Evolutionary conservation across 106 monocot species (phyloP), one percentile per base, ranked within the genome.

Genomic region (Platanthera guangdongensis): DNA sequence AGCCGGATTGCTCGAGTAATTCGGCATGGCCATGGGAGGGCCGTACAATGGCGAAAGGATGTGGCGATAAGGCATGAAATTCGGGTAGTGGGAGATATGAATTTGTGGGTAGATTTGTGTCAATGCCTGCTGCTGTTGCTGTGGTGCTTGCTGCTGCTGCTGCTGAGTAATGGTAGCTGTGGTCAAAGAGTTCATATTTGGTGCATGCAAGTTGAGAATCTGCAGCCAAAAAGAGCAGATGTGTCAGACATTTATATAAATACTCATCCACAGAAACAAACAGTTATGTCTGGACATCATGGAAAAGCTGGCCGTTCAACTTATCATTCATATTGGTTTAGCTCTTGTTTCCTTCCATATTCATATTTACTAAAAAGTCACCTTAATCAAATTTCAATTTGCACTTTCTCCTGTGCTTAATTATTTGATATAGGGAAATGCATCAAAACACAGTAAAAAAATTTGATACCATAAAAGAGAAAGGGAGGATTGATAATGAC

Each of bases 11-110:
- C 68, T 81, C 51, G 90, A 82, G 76, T 93, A 95, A 81, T 88
- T 95, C 47, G 92, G 87, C 69, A 95, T 39, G 2, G 90, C 88
- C 86, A 95, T 90, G 15, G 90, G 90, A 51, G 90, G 92, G 54
- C 84, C 90, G 81, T 89, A 95, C 47, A 95, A 71, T 3, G 95
- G 95, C 10, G 95, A 83, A 73, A 89, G 75, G 82, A 95, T 60
- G 14, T 92, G 95, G 3, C 92, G 90, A 18, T 93, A 92, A 3
- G 92, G 92, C 71, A 95, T 60, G 72, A 88, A 95, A 81, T 93
- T 95, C 47, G 88, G 86, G 72, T 78, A 95, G 52, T 92, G 90
- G 16, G 92, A 68, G 63, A 95, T 59, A 57, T 93, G 95, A 74
- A 95, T 49, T 71, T 85, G 95, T 3, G 88, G 90, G 79, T 93